Percentiles rank a stretch among this genome's conserved stretches.
Conservation (phyloP, 2,329 filamentous ascomycete species). For the Bipolaris zeicola region DNA sequence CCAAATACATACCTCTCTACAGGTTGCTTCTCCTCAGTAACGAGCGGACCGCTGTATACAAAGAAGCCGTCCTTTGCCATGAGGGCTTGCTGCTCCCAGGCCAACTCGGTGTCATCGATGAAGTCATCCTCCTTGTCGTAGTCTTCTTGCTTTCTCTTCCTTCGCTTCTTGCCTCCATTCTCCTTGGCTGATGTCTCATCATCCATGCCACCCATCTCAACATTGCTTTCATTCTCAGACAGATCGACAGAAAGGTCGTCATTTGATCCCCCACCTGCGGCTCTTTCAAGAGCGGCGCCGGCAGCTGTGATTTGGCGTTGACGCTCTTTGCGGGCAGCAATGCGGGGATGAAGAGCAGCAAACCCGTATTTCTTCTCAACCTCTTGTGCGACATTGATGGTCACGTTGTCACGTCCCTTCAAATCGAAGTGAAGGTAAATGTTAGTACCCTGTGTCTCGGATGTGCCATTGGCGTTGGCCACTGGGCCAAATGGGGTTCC, state of each 20-base stretch:
- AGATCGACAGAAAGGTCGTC: slow-evolving; percentile 85
- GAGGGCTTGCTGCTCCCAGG: slow-evolving; percentile 94
- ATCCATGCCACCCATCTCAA: slow-evolving; percentile 78
- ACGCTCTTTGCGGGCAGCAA: slow-evolving; percentile 86
- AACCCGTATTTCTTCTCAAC: slow-evolving; percentile 94
- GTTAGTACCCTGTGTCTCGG: slow-evolving; percentile 61
- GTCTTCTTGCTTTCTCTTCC: slow-evolving; percentile 73
- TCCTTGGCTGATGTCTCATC: slow-evolving; percentile 49
- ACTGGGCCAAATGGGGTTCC: slow-evolving; percentile 65
- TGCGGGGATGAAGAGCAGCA: slow-evolving; percentile 87
- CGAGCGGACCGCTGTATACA: slow-evolving; percentile 90
- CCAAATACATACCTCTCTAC: slow-evolving; percentile 62
- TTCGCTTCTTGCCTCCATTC: slow-evolving; percentile 71
- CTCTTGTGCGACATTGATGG: slow-evolving; percentile 92
- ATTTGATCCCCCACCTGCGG: slow-evolving; percentile 68
- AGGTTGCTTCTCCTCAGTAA: slow-evolving; percentile 80
- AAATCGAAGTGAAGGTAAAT: slow-evolving; percentile 86
- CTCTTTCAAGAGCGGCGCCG: slow-evolving; percentile 81
- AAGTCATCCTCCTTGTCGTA: slow-evolving; percentile 72
- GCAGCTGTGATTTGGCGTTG: slow-evolving; percentile 87
- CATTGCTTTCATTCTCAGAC: slow-evolving; percentile 76
- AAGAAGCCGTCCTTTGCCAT: slow-evolving; percentile 97
- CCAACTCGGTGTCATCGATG: slow-evolving; percentile 87
- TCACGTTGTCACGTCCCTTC: slow-evolving; percentile 81
- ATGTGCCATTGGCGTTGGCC: slow-evolving; percentile 51